Base-by-base conservation (phyloP, 2,329 filamentous ascomycete species). In the Fusarium guadeloupense region DNA sequence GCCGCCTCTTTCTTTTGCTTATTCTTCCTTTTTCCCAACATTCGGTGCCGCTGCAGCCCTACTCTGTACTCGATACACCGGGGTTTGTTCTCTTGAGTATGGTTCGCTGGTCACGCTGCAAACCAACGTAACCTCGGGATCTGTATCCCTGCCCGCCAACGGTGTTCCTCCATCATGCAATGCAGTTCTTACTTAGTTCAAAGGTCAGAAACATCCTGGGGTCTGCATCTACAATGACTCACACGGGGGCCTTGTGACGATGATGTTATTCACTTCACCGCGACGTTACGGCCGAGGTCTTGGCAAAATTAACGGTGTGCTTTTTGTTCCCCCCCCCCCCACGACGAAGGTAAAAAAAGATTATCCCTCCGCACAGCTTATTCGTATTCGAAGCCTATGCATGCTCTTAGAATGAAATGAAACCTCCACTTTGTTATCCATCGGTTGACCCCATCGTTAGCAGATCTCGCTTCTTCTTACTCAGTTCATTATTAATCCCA, bases 111-210 rank as follows among this genome's bases (percentile, higher is more conserved):
- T 51, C 43, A 54, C 38, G 42, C 33, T 51, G 45, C 40, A n/a
- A n/a, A n/a, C n/a, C n/a, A n/a, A n/a, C n/a, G 41, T 37, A 39
- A 45, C 44, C 35, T 59, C 47, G 54, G 62, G 59, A 59, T 69
- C 57, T 45, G 48, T 42, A 69, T 66, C 67, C 67, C 67, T 69
- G 60, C 49, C 57, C 62, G 57, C 54, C 57, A 67, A 40, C 45
- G 37, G 52, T 47, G 38, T 13, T 54, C 34, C n/a, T 21, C 28
- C 42, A 41, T 44, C 28, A 38, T 38, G 16, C 41, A 33, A 25
- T 25, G 23, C 14, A 31, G 28, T 33, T 33, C 21, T 26, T 23
- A 23, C 37, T 37, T 34, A 26, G 25, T 21, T 14, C 7, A 37
- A 19, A 17, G 39, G 45, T 21, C 23, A 44, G 48, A 44, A 44